These are phyloP conservation scores for Geosmithia putterillii DNA, from an alignment of 2,329 filamentous ascomycete species.

Conservation along the genomic window DNA sequence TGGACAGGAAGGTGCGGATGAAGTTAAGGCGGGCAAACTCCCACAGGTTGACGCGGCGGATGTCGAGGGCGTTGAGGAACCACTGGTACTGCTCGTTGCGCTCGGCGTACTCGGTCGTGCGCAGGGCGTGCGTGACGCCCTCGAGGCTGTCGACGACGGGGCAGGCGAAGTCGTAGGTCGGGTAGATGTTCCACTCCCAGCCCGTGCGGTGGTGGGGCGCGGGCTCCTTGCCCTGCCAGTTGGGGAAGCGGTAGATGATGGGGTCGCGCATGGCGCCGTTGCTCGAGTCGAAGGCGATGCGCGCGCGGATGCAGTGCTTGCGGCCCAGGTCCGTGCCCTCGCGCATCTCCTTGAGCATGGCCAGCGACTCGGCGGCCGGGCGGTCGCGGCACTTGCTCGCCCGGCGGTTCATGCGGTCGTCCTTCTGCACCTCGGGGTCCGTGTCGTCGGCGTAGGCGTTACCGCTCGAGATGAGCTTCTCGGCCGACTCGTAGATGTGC, in stretches of 20 bases:
- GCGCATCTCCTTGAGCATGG: constrained; percentile 90
- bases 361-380: constrained; percentile 70
- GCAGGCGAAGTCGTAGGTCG: constrained; percentile 82
- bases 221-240: constrained; percentile 35
- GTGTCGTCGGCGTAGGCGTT: constrained; percentile 94
- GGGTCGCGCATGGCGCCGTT: constrained; percentile 96
- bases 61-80: constrained; percentile 63
- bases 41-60: constrained; percentile 73
- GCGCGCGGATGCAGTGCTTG: constrained; percentile 86
- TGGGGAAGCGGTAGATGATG: constrained; percentile 80
- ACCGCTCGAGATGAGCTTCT: constrained; percentile 75
- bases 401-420: constrained; percentile 74
- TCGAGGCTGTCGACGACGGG: constrained; percentile 71
- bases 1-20: constrained; percentile 69
- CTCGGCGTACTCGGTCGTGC: constrained; percentile 80
- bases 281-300: constrained; percentile 80
- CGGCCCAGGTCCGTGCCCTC: constrained; percentile 65
- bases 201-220: constrained; percentile 64
- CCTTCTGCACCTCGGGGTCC: constrained; percentile 74
- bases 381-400: constrained; percentile 71
- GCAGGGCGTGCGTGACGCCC: constrained; percentile 71
- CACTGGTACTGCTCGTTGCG: constrained; percentile 79
- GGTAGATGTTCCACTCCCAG: constrained; percentile 81
- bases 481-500: constrained; percentile 73
- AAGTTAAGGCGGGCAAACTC: constrained; percentile 81